Conservation (phyloP, 2,329 filamentous ascomycete genomes). For the Emergomyces africanus region DNA sequence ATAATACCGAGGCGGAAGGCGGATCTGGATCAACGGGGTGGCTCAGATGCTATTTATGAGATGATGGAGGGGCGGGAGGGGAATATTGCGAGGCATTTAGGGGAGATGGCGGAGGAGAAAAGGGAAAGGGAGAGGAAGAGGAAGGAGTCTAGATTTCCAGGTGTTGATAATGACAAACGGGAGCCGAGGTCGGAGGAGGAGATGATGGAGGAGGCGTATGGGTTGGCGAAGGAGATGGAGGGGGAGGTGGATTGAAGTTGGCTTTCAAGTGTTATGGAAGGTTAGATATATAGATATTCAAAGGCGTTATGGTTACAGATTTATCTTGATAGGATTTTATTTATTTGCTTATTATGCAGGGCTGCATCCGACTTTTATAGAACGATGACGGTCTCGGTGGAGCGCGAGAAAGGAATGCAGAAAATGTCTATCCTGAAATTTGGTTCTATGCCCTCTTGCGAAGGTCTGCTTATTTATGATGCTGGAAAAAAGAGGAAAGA, state of each 20-base stretch:
- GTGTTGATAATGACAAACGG: conserved; percentile 58
- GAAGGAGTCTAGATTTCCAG: conserved; percentile 48
- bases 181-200: conserved; percentile 55
- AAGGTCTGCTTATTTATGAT: not conserved
- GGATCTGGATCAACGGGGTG: conserved; percentile 44
- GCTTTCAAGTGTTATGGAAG: not conserved
- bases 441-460: not conserved
- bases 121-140: conserved; percentile 59
- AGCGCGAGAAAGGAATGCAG: not conserved
- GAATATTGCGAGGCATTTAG: conserved; percentile 61
- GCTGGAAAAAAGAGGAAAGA: not conserved
- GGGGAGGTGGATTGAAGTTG: conserved; percentile 21
- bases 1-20: conserved; percentile 60
- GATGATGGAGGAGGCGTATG: conserved; percentile 66
- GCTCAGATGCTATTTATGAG: conserved; percentile 66
- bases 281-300: not conserved
- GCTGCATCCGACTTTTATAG: not conserved
- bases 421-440: not conserved
- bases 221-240: conserved; percentile 47
- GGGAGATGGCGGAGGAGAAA: conserved; percentile 41
- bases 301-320: not conserved
- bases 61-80: conserved; percentile 75
- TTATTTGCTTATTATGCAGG: not conserved
- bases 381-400: not conserved
- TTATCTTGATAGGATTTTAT: not conserved